Evolutionary conservation across 305 asterid species (phyloP), one percentile per base, ranked within the genome.

Genomic region (Ruellia speciosa): DNA sequence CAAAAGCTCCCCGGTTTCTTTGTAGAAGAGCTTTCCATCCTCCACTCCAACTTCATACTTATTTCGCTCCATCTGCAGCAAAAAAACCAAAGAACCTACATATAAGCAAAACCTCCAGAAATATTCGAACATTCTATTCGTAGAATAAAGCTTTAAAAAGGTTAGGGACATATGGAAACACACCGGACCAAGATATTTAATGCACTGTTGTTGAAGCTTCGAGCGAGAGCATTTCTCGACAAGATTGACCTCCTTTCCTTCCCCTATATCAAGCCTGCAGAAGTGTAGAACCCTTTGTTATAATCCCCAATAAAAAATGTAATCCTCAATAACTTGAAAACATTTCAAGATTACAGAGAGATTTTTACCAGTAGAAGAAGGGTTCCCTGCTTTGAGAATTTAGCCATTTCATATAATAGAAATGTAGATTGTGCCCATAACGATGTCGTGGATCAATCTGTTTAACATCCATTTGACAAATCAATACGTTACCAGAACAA

Each of bases 371-470:
- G 85, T 92, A 92, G 84, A 92, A 92, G 80, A 92, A 92, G 49
- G 99, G 99, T 56, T 92, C 88, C 58, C 79, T 88, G 86, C 97
- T 92, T 70, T 86, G 87, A 58, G 95, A 88, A 66, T 78, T 77
- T 74, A 88, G 49, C 99, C 99, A 92, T 0, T 78, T 84, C 77
- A 60, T 65, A 59, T 92, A 92, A 63, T 92, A 88, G 77, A 92
- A 82, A 77, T 84, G 97, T 49, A 92, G 70, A 73, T 92, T 92
- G 83, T 92, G 99, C 54, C 99, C 99, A 50, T 92, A 88, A 15
- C 99, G 90, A 72, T 92, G 99, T 60, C 97, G 74, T 3, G 99
- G 99, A 68, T 92, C 99, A 66, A 92, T 88, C 99, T 92, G 87
- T 68, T 41, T 34, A 48, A 60, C 17, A 20, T 46, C n/a, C 14